These are phyloP conservation scores for Iberis pinnata DNA, from an alignment of 345 rosid genomes.

Conservation along the genomic window DNA sequence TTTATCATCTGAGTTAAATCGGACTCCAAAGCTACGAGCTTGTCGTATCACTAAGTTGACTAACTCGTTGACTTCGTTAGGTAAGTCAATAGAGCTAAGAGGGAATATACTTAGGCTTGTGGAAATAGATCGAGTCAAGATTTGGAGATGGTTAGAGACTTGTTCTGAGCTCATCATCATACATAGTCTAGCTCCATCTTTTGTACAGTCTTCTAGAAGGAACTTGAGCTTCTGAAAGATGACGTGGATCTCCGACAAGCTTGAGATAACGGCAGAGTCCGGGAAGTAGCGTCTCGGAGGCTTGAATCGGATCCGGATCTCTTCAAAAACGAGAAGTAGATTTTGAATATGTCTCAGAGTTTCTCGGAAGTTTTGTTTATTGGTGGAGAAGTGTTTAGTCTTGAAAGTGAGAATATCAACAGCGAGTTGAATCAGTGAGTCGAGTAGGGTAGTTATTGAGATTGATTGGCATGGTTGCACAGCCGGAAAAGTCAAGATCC, in stretches of 20 bases:
- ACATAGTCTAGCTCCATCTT: slow-evolving; percentile 56
- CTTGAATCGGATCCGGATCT: slow-evolving; percentile 35
- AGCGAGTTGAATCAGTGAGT: slow-evolving; percentile 44
- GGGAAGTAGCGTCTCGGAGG: slow-evolving; percentile 25
- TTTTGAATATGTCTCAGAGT: slow-evolving; percentile 45
- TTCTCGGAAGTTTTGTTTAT: slow-evolving; percentile 42
- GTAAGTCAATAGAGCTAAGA: slow-evolving; percentile 38
- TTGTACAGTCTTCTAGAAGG: slow-evolving; percentile 60
- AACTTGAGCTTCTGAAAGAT: slow-evolving; percentile 60
- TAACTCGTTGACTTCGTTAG: slow-evolving; percentile 61
- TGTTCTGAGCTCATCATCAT: slow-evolving; percentile 48
- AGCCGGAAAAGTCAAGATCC: slow-evolving; percentile 61
- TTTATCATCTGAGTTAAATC: slow-evolving; percentile 38
- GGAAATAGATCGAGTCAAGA: slow-evolving; percentile 40
- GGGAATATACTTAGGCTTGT: slow-evolving; percentile 55
- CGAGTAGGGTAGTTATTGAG: slow-evolving; percentile 46
- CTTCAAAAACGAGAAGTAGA: slow-evolving; percentile 54
- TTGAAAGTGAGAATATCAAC: slow-evolving; percentile 38
- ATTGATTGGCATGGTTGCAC: slow-evolving; percentile 60
- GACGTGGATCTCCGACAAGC: slow-evolving; percentile 60
- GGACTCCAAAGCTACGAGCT: slow-evolving; percentile 39
- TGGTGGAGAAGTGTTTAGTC: slow-evolving; percentile 42
- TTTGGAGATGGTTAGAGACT: slow-evolving; percentile 45
- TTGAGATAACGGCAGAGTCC: slow-evolving; percentile 34
- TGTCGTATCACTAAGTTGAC: slow-evolving; percentile 61